Conservation (phyloP, 1,284 basidiomycete species). For the Trichosporon sp. region DNA sequence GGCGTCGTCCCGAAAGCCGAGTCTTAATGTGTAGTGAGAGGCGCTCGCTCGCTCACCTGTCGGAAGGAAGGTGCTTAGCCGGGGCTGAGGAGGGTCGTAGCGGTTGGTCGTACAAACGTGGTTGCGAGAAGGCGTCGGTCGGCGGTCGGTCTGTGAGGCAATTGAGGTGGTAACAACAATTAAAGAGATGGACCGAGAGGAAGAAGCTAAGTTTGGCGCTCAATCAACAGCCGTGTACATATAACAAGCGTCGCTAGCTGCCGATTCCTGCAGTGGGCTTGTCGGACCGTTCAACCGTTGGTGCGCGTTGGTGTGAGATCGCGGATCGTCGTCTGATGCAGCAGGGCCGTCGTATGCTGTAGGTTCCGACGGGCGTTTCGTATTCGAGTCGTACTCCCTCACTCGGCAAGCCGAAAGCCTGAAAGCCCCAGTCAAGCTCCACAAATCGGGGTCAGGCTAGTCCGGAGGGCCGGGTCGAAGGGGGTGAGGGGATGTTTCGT, state of each 20-base stretch:
- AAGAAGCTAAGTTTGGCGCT: background rate
- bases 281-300: no score
- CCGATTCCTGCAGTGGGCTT: background rate
- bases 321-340: background rate
- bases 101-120: no score
- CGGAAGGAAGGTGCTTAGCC: no score
- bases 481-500: background rate
- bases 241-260: background rate
- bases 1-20: no score
- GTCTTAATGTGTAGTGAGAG: no score
- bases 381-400: background rate
- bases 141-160: no score
- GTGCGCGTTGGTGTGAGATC: background rate
- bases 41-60: no score
- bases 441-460: background rate
- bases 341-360: background rate
- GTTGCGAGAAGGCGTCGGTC: no score
- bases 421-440: background rate
- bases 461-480: background rate
- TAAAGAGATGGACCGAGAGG: no score
- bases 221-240: background rate
- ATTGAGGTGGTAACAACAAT: background rate
- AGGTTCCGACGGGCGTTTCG: background rate
- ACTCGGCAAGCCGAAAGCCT: background rate
- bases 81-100: no score